Evolutionary conservation across 2,329 filamentous ascomycete genomes (phyloP).

Genomic region (Grosmannia clavigera): DNA sequence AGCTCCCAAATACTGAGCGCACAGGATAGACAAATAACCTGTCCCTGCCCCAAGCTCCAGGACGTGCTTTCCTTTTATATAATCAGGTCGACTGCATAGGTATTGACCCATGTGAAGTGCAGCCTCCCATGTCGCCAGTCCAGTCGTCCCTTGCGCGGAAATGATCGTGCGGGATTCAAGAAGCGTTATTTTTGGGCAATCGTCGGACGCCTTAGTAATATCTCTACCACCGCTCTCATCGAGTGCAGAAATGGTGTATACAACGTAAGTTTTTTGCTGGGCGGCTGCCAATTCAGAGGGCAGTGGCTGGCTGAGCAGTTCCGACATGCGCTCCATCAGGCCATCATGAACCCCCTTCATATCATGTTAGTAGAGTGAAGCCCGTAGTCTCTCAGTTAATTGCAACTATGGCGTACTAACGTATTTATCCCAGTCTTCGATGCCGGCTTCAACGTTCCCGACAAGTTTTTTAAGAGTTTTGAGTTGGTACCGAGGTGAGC

Average conservation of each 20-base stretch:
- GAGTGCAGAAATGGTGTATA: not conserved
- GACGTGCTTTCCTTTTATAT: slow-evolving; percentile 43
- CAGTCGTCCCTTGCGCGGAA: slow-evolving; percentile 60
- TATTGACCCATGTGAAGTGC: slow-evolving; percentile 61
- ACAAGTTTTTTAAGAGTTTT: slow-evolving; percentile 64
- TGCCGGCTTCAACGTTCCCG: slow-evolving; percentile 56
- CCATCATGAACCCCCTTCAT: not conserved
- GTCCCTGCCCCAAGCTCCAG: slow-evolving; percentile 68
- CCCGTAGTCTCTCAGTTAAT: not conserved
- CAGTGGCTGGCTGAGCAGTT: not conserved
- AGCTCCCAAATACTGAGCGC: slow-evolving; percentile 48
- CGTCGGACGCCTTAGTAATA: not conserved
- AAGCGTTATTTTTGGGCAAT: slow-evolving; percentile 37
- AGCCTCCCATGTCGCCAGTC: slow-evolving; percentile 71
- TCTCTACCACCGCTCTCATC: not conserved
- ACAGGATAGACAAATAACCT: slow-evolving; percentile 62
- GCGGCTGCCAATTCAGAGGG: not conserved
- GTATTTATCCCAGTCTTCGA: slow-evolving; percentile 75
- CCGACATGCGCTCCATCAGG: not conserved
- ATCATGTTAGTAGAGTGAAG: not conserved
- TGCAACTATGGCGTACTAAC: slow-evolving; percentile 41
- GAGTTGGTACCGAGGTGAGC: slow-evolving; percentile 57
- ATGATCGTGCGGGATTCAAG: slow-evolving; percentile 59
- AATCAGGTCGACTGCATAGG: slow-evolving; percentile 35
- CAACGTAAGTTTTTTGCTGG: not conserved